phyloP scores from a whole-genome alignment of 345 rosid genomes.

The Gynandropsis gynandra region DNA sequence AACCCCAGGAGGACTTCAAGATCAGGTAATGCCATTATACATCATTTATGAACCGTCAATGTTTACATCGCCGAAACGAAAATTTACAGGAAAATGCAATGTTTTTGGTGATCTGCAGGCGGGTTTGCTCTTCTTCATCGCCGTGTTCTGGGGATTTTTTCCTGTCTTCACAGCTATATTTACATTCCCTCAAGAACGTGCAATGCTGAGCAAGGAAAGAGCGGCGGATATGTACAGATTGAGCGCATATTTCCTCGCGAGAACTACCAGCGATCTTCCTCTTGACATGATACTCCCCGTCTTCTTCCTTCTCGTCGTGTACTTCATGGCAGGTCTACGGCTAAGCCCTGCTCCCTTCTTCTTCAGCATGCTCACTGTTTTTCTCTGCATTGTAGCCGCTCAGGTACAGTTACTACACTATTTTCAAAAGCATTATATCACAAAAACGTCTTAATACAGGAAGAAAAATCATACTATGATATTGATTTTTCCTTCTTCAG shows the following conservation, averaged over 20 bases:
- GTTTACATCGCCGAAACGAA: too few species aligned
- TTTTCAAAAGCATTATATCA: too few species aligned
- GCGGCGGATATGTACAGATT: slow-evolving; percentile 93
- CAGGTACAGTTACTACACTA: slow-evolving; percentile 42
- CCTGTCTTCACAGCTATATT: slow-evolving; percentile 96
- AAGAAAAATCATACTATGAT: background rate
- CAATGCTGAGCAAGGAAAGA: slow-evolving; percentile 84
- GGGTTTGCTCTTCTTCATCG: slow-evolving; percentile 89
- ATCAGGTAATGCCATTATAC: slow-evolving; percentile 95
- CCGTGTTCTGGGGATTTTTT: slow-evolving; percentile 98
- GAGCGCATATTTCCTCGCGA: slow-evolving; percentile 88
- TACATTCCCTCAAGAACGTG: slow-evolving; percentile 95
- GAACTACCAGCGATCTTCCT: slow-evolving; percentile 96
- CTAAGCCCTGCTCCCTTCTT: slow-evolving; percentile 59
- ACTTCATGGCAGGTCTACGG: slow-evolving; percentile 89
- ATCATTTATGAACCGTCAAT: too few species aligned
- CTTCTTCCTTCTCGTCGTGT: slow-evolving; percentile 78
- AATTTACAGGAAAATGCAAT: too few species aligned
- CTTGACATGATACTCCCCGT: slow-evolving; percentile 78
- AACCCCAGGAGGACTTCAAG: slow-evolving; percentile 56
- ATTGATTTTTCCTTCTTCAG: slow-evolving; percentile 25
- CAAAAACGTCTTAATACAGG: background rate
- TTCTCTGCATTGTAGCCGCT: slow-evolving; percentile 85
- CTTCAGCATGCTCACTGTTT: slow-evolving; percentile 67
- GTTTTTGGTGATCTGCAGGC: slow-evolving; percentile 36